Evolutionary conservation across 2,329 filamentous ascomycete species (phyloP), one percentile per base, ranked within the genome.

Genomic region (Epichloe scottii): DNA sequence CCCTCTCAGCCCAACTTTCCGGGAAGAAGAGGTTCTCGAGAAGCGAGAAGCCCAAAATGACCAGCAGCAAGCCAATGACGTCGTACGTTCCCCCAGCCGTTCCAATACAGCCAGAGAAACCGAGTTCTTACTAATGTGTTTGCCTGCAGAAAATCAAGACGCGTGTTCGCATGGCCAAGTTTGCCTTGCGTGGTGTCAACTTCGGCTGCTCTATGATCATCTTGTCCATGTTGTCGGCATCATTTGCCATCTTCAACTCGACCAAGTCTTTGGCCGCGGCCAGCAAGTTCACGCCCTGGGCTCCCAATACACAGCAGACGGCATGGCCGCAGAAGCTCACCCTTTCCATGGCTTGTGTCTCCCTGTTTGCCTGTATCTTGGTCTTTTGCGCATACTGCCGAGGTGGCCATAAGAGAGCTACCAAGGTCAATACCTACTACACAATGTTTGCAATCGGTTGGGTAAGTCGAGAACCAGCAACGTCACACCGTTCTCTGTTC

Each of bases 161-260:
- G 37, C 82, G 89, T 58, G 90, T 97, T 35, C 83, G 93, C 45
- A 77, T 97, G 68, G 93, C 91, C 59, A 98, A 98, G 74, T 84
- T 97, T 60, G 81, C 95, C 55, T 82, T 98, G n/a, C 85, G 93
- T 57, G 85, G 89, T 51, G 87, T 97, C 71, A 96, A 91, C 76
- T 97, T 98, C 69, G 89, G 88, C 68, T 98, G 93, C 75, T 91
- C 87, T 67, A 77, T 97, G 54, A 96, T 98, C 65, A 88, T 98
- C 57, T 78, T 98, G 52, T 77, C 89, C 55, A 91, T 98, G 80
- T 74, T 98, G 50, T 83, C 86, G 14, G 80, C 88, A n/a, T 89
- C 88, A 3, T 87, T 98, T 63, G 73, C 82, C 58, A 90, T 98
- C 67, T 98, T 98, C 80, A 89, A 93, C 67, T 79, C 89, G 47